These are phyloP conservation scores for Eudorina sp. DNA, from an alignment of 139 green algal species.

Conservation along the genomic window DNA sequence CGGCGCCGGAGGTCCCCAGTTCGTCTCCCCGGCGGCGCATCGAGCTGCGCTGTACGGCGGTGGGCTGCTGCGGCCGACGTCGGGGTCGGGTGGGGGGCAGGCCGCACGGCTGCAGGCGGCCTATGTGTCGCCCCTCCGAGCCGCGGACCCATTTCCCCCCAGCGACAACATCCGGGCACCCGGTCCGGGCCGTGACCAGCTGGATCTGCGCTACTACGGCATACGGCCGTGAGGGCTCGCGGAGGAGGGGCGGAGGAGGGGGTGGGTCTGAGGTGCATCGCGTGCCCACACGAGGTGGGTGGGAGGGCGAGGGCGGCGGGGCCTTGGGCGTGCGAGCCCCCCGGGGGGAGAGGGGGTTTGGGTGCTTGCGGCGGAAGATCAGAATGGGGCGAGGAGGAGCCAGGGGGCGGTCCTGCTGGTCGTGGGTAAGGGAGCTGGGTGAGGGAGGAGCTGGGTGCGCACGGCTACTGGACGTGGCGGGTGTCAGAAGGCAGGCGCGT, in stretches of 20 bases:
- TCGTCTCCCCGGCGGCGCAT: not conserved
- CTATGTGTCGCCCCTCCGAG: not conserved
- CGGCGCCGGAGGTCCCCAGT: not conserved
- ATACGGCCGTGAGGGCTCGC: not conserved
- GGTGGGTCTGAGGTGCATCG: too few relatives aligned
- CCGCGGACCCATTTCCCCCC: not conserved
- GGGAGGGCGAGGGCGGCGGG: too few relatives aligned
- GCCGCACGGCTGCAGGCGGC: not conserved
- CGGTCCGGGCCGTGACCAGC: not conserved
- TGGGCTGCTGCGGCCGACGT: not conserved
- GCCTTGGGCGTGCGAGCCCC: too few relatives aligned
- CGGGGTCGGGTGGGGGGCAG: not conserved
- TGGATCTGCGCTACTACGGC: constrained; percentile 7
- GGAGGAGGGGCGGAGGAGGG: not conserved
- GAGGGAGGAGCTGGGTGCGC: too few relatives aligned
- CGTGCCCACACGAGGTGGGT: too few relatives aligned
- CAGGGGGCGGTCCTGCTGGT: too few relatives aligned
- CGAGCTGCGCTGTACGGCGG: not conserved
- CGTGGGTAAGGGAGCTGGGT: too few relatives aligned
- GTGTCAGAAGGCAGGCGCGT: too few relatives aligned
- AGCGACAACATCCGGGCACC: constrained; percentile 20
- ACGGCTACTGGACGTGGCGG: too few relatives aligned
- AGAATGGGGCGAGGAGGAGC: too few relatives aligned
- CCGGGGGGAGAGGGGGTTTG: too few relatives aligned
- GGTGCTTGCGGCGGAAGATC: too few relatives aligned